Conservation (phyloP, 1,284 basidiomycete genomes). For the Cutaneotrichosporon sp. region DNA sequence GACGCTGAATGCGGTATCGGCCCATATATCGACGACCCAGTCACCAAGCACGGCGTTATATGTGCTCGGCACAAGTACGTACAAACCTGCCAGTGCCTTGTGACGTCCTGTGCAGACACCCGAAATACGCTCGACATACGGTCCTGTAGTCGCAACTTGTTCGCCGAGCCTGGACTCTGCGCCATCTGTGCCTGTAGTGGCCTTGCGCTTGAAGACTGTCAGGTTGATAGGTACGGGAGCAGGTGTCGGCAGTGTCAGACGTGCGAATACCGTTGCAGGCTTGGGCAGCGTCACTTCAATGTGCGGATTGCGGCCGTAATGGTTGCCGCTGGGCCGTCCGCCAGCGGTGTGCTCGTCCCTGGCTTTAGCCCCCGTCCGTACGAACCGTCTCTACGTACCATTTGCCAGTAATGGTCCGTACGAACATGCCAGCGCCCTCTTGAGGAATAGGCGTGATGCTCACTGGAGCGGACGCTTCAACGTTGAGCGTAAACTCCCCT, state of each 20-base stretch:
- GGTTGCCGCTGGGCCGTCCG: conserved; percentile 61
- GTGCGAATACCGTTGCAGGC: conserved; percentile 56
- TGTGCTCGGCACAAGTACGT: conserved; percentile 68
- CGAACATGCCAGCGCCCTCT: conserved; percentile 89
- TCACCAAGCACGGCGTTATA: conserved; percentile 57
- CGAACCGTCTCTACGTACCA: conserved; percentile 61
- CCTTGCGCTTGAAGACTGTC: conserved; percentile 39
- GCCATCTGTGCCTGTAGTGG: no score
- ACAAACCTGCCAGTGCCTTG: conserved; percentile 58
- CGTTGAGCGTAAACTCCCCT: conserved; percentile 60
- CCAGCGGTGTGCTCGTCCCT: conserved; percentile 58
- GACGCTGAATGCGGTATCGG: conserved; percentile 40
- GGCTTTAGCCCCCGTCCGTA: conserved; percentile 1
- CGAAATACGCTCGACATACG: conserved; percentile 65
- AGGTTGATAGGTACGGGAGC: conserved; percentile 41
- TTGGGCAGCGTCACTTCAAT: conserved; percentile 59
- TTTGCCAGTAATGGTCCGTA: conserved; percentile 58
- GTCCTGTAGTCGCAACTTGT: conserved; percentile 64
- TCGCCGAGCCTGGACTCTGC: conserved; percentile 40
- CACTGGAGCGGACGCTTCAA: conserved; percentile 58
- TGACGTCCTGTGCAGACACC: conserved; percentile 62
- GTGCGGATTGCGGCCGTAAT: conserved; percentile 63
- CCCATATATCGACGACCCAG: conserved; percentile 60
- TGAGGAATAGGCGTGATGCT: conserved; percentile 51
- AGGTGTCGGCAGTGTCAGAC: conserved; percentile 14